These are phyloP conservation scores for Schizopora paradoxa DNA, from an alignment of 1,284 basidiomycete genomes.

Conservation along the genomic window DNA sequence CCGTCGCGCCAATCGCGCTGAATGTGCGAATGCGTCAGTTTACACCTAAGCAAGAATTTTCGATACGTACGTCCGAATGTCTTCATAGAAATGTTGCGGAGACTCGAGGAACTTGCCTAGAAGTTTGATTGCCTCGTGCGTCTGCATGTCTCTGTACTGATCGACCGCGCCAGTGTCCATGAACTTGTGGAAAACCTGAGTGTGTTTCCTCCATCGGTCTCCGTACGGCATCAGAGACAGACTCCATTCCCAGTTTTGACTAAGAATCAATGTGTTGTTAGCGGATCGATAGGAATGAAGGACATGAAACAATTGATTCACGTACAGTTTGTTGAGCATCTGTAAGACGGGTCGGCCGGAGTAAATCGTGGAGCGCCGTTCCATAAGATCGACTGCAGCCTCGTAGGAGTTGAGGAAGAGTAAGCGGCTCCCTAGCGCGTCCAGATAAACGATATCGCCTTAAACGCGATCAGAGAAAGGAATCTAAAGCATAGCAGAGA, in stretches of 20 bases:
- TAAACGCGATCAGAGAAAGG: constrained; percentile 7
- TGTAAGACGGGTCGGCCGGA: constrained; percentile 12
- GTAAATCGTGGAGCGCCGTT: constrained; percentile 15
- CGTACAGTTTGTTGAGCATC: constrained; percentile 12
- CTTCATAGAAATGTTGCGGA: constrained; percentile 6
- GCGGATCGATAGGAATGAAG: too few species aligned
- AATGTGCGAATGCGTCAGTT: not conserved
- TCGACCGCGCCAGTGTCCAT: constrained; percentile 1
- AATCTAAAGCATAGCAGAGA: not conserved
- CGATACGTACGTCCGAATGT: not conserved
- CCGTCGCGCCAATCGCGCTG: constrained; percentile 2
- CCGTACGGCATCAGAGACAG: constrained; percentile 11
- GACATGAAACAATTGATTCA: too few species aligned
- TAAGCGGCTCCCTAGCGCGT: constrained; percentile 7
- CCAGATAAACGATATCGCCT: constrained; percentile 18
- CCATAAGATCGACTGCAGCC: constrained; percentile 16
- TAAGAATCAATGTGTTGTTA: too few species aligned
- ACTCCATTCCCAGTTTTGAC: constrained; percentile 4
- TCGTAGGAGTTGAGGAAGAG: constrained; percentile 20
- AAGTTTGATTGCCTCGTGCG: constrained; percentile 1
- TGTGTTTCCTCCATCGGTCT: constrained; percentile 11
- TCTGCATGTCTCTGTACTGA: constrained; percentile 2
- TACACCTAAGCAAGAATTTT: too few species aligned
- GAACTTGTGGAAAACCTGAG: constrained; percentile 5
- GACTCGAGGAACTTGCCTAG: constrained; percentile 5